Conservation (phyloP, 768 basidiomycete genomes). For the Trametopsis cervina region DNA sequence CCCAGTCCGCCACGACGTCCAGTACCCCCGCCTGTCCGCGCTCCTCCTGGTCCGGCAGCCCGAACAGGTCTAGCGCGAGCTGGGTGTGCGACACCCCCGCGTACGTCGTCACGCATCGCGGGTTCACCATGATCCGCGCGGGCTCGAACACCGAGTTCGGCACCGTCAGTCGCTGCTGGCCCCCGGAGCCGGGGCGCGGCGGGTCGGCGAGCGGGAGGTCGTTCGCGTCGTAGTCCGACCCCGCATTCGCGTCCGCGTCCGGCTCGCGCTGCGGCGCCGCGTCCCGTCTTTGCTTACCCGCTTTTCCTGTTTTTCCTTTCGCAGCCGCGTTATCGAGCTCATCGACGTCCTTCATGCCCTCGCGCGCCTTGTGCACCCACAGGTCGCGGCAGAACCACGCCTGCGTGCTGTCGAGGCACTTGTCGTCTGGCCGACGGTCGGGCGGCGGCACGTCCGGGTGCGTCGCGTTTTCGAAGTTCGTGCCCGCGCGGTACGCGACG, state of each 20-base stretch:
- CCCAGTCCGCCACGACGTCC: slow-evolving; percentile 92
- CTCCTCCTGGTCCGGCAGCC: slow-evolving; percentile 37
- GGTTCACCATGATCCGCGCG: slow-evolving; percentile 91
- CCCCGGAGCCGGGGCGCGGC: slow-evolving; percentile 34
- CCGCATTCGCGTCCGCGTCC: slow-evolving; percentile 76
- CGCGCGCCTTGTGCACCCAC: slow-evolving; percentile 84
- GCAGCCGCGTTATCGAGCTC: slow-evolving; percentile 11
- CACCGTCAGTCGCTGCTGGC: slow-evolving; percentile 46
- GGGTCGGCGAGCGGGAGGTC: slow-evolving; percentile 20
- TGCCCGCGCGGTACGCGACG: slow-evolving; percentile 76
- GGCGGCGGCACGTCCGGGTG: slow-evolving; percentile 45
- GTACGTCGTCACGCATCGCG: slow-evolving; percentile 95
- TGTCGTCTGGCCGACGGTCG: slow-evolving; percentile 65
- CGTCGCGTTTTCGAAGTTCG: slow-evolving; percentile 75
- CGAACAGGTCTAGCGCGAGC: slow-evolving; percentile 91
- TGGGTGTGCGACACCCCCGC: slow-evolving; percentile 96
- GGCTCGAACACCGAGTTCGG: slow-evolving; percentile 87
- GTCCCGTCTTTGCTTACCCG: slow-evolving; percentile 29
- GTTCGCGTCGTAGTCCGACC: slow-evolving; percentile 81
- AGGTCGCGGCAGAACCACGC: slow-evolving; percentile 98
- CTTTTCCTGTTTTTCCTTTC: slow-evolving; percentile 6
- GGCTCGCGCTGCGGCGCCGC: slow-evolving; percentile 17
- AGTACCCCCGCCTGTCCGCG: slow-evolving; percentile 45
- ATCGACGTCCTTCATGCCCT: slow-evolving; percentile 43
- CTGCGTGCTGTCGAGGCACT: slow-evolving; percentile 93